Conservation (phyloP, 495 filamentous ascomycete species). For the Talaromyces trachyspermus region DNA sequence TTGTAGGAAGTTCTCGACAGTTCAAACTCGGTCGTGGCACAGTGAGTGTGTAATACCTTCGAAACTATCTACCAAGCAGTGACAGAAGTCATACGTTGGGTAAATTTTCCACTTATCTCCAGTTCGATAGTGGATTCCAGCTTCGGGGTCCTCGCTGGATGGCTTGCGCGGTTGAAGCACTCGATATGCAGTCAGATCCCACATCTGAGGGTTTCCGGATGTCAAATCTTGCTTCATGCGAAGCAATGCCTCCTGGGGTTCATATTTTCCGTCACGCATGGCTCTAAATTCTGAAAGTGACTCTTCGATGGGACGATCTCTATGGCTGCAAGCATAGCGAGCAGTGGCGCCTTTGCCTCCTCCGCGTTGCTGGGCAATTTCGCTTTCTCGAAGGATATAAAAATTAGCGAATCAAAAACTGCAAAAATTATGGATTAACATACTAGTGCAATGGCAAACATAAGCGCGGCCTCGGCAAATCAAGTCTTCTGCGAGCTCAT, state of each 20-base stretch:
- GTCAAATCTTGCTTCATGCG: conserved; percentile 73
- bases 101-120: conserved; percentile 75
- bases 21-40: conserved; percentile 83
- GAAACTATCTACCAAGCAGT: conserved; percentile 54
- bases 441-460: conserved; percentile 59
- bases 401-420: not conserved
- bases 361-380: conserved; percentile 82
- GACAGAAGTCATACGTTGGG: conserved; percentile 87
- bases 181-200: conserved; percentile 8
- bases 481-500: conserved; percentile 81
- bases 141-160: no score
- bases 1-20: conserved; percentile 76
- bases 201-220: conserved; percentile 61
- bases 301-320: conserved; percentile 63
- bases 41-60: conserved; percentile 84
- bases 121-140: conserved; percentile 62
- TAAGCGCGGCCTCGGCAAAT: conserved; percentile 68
- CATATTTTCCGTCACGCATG: conserved; percentile 89
- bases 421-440: conserved; percentile 17
- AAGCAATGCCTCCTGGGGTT: conserved; percentile 76
- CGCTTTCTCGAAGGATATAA: conserved; percentile 36
- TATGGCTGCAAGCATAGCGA: conserved; percentile 72
- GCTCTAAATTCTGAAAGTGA: conserved; percentile 76
- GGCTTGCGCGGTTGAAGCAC: conserved; percentile 25
- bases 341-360: conserved; percentile 57